Evolutionary conservation across 1,284 basidiomycete genomes (phyloP).

Genomic region (Heterobasidion parviporum): DNA sequence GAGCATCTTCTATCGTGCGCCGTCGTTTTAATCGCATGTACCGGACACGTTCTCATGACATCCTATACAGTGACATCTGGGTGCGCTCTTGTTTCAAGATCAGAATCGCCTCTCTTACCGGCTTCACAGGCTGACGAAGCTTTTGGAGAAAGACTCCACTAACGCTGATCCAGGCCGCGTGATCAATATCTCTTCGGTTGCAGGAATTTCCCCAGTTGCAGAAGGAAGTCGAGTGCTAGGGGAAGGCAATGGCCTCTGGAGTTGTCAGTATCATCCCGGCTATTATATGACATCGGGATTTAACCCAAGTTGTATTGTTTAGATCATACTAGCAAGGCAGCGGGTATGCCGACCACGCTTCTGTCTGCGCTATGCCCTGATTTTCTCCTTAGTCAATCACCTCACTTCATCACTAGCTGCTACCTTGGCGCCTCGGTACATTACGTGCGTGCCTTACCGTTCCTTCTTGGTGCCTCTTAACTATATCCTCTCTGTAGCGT

Average conservation of each 20-base stretch:
- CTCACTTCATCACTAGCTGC: conserved; percentile 70
- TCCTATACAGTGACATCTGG: conserved; percentile 51
- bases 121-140: conserved; percentile 41
- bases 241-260: conserved; percentile 68
- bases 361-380: neutral
- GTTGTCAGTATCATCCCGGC: conserved; percentile 45
- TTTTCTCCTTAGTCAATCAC: conserved; percentile 52
- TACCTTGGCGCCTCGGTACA: conserved; percentile 51
- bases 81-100: conserved; percentile 25
- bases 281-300: neutral
- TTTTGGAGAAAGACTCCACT: conserved; percentile 60
- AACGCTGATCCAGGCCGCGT: conserved; percentile 65
- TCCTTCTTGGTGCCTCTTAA: neutral
- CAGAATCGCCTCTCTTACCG: conserved; percentile 11
- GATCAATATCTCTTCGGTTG: conserved; percentile 76
- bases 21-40: neutral
- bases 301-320: conserved; percentile 1
- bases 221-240: conserved; percentile 44
- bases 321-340: conserved; percentile 79
- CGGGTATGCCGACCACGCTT: conserved; percentile 28
- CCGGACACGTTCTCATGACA: conserved; percentile 1
- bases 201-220: conserved; percentile 48
- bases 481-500: conserved; percentile 37
- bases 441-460: conserved; percentile 44
- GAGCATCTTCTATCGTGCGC: conserved; percentile 70